A percentile compares a stretch with the other conserved stretches of the same genome.
Evolutionary conservation across 2,329 filamentous ascomycete genomes (phyloP).

Genomic region (Cladobotryum protrusum): DNA sequence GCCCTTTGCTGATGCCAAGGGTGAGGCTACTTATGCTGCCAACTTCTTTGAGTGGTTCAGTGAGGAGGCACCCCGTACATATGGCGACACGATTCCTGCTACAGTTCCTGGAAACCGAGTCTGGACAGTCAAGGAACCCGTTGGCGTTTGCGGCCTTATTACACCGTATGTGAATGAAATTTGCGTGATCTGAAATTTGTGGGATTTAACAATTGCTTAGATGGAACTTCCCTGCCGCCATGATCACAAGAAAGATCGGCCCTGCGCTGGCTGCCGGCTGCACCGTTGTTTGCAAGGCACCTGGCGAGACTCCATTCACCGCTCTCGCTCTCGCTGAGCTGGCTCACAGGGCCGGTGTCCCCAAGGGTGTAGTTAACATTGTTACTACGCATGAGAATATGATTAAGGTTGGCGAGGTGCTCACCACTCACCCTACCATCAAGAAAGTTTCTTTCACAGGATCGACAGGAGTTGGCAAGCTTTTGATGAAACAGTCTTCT

Average conservation of each 20-base stretch:
- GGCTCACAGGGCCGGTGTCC: slow-evolving; percentile 78
- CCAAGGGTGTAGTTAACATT: slow-evolving; percentile 85
- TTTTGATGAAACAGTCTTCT: slow-evolving; percentile 84
- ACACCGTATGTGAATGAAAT: slow-evolving; percentile 67
- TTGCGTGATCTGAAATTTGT: slow-evolving; percentile 47
- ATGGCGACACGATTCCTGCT: slow-evolving; percentile 69
- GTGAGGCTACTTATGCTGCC: slow-evolving; percentile 66
- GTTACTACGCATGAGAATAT: slow-evolving; percentile 78
- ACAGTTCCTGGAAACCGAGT: slow-evolving; percentile 47
- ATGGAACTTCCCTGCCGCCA: slow-evolving; percentile 81
- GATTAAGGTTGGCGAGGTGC: slow-evolving; percentile 62
- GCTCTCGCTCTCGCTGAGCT: slow-evolving; percentile 83
- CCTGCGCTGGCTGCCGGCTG: slow-evolving; percentile 88
- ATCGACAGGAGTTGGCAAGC: slow-evolving; percentile 60
- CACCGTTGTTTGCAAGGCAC: slow-evolving; percentile 87
- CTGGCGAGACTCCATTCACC: slow-evolving; percentile 87
- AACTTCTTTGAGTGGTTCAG: slow-evolving; percentile 77
- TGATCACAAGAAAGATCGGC: slow-evolving; percentile 65
- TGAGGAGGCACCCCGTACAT: slow-evolving; percentile 67
- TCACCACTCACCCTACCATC: slow-evolving; percentile 71
- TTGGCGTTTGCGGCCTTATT: slow-evolving; percentile 42
- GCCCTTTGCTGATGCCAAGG: slow-evolving; percentile 66
- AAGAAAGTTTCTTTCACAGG: slow-evolving; percentile 95
- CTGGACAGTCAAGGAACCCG: slow-evolving; percentile 12
- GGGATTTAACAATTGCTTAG: slow-evolving; percentile 33